These are phyloP conservation scores for Hamamelis virginiana DNA, from an alignment of 164 flowering plant species.

Conservation along the genomic window DNA sequence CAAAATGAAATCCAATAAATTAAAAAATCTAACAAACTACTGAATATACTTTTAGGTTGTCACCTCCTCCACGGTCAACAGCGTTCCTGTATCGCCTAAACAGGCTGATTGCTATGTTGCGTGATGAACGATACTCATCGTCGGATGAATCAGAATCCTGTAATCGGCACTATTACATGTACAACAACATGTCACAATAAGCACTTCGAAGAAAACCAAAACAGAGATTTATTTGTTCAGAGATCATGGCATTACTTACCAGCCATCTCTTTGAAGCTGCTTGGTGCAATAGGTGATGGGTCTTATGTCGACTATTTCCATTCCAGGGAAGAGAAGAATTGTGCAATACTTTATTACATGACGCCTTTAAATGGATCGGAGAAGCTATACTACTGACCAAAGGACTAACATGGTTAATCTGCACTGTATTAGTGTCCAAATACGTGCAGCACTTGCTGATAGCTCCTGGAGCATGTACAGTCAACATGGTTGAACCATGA, in stretches of 20 bases:
- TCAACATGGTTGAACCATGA: constrained; percentile 63
- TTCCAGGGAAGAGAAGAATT: constrained; percentile 31
- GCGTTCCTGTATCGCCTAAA: constrained; percentile 76
- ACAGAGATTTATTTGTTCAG: background rate
- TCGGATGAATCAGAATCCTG: constrained; percentile 54
- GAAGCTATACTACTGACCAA: constrained; percentile 14
- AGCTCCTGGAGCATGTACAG: constrained; percentile 33
- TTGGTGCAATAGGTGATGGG: constrained; percentile 25
- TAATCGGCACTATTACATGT: constrained; percentile 43
- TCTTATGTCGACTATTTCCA: constrained; percentile 19
- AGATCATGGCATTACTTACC: constrained; percentile 31
- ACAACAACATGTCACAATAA: background rate
- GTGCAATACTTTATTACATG: constrained; percentile 21
- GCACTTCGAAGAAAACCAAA: background rate
- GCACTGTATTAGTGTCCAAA: constrained; percentile 25
- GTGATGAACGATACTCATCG: constrained; percentile 91
- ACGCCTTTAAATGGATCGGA: constrained; percentile 13
- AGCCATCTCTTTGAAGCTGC: constrained; percentile 45
- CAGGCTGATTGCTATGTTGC: constrained; percentile 86
- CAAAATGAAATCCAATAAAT: constrained; percentile 2
- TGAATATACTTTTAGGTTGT: constrained; percentile 75
- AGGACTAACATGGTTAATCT: constrained; percentile 28
- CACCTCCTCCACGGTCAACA: constrained; percentile 87
- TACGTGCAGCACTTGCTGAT: constrained; percentile 26
- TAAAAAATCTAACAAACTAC: constrained; percentile 11